Evolutionary conservation across 345 rosid species (phyloP), one percentile per base, ranked within the genome.

Genomic region (Durio zibethinus): DNA sequence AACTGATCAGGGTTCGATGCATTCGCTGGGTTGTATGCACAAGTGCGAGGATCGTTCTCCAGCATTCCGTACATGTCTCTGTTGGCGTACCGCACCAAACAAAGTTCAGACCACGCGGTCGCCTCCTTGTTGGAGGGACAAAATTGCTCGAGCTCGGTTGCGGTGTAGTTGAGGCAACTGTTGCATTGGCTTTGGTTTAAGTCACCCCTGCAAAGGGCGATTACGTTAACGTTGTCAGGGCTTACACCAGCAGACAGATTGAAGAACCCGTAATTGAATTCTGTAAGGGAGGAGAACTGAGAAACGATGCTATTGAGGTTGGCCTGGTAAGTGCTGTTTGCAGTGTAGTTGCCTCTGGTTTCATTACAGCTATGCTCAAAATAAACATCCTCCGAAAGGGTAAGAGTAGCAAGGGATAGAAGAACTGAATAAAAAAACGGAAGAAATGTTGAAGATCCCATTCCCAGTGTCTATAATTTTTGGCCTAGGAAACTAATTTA

Each of bases 11-110:
- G 54, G 36, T 85, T 75, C 4, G 90, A 60, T 33, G 79, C 78
- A 76, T 82, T 81, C 12, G 8, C 2, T 11, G 10, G 1, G 20
- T 80, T 83, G 36, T 38, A 72, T 23, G 63, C 36, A 66, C 76
- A 72, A 18, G 63, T 15, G 10, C 36, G 42, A 7, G 86, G 87
- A 6, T 0, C 43, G 25, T 63, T 18, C 75, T 81, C 86, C 60
- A 83, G 25, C 4, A 4, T 36, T 12, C 80, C 77, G 35, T 76
- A 81, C 21, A 87, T 70, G 36, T 81, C 29, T 4, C 66, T 61
- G 73, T 86, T 82, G 21, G 90, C 84, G 73, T 88, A 91, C 21
- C 86, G 82, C 27, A 91, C 65, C 82, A 80, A 56, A 73, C 91
- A 89, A 69, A 72, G 57, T 0, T 84, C 84, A n/a, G 86, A 86